These are phyloP conservation scores for Tetrahymena thermophila DNA, from an alignment of 73 alveolate species.

Conservation along the genomic window DNA sequence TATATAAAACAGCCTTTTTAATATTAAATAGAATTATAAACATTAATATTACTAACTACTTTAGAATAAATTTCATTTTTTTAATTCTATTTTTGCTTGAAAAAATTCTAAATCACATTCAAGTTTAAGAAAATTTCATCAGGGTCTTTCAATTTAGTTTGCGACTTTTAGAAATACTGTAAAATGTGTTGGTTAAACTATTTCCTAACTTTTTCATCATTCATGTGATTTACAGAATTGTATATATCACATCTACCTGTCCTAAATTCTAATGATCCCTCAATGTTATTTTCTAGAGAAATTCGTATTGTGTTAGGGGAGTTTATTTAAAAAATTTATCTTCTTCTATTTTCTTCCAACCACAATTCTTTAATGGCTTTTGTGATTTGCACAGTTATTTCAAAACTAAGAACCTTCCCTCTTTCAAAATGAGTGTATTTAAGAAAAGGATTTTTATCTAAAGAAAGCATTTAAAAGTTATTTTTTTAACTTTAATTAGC, in stretches of 20 bases:
- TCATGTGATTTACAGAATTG: conserved; percentile 12
- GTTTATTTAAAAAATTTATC: background rate
- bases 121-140: background rate
- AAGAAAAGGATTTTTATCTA: background rate
- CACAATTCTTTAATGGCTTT: conserved; percentile 18
- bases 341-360: conserved; percentile 18
- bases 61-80: background rate
- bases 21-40: too few relatives aligned
- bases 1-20: too few relatives aligned
- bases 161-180: background rate
- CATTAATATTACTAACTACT: background rate
- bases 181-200: background rate
- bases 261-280: background rate
- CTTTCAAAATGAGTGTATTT: background rate
- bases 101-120: background rate
- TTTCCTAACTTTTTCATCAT: background rate
- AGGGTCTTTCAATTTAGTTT: background rate
- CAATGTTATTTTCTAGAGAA: conserved; percentile 6
- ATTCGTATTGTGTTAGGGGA: background rate
- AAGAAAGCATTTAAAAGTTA: background rate
- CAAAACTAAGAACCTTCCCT: background rate
- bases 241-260: background rate
- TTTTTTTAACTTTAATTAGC: background rate
- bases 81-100: background rate
- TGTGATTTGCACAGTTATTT: conserved; percentile 17